Evolutionary conservation across 306 rosid species (phyloP), one percentile per base, ranked within the genome.

Genomic region (Cyamopsis tetragonoloba): DNA sequence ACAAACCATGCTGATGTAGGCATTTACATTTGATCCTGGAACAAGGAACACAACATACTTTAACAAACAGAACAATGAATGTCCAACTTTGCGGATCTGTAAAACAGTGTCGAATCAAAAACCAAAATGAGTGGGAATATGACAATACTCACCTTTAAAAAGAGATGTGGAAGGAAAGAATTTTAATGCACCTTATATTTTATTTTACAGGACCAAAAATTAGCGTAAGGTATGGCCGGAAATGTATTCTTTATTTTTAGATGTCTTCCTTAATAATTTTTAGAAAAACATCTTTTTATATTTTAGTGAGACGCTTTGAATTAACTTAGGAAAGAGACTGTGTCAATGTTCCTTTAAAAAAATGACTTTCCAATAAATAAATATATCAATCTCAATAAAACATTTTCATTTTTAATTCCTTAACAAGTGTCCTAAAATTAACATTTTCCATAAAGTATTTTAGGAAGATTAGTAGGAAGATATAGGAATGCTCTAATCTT

Each of bases 21-120:
- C 58, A 53, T n/a, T 93, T 24, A 93, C 99, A 63, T 93, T 93
- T 73, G 97, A 81, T 41, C 90, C 99, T 93, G 92, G 43, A 80
- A 79, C 81, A 80, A 68, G 77, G 18, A 43, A 37, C 30, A 38
- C 6, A 46, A 6, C 11, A 57, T 38, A 59, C 49, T 66, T 42
- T 3, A 37, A 68, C 65, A 4, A 35, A 3, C 32, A 55, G 74
- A 24, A 77, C 18, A 61, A 13, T 42, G 31, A 50, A 12, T n/a
- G 44, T 11, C 12, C 10, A 50, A 43, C 61, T 59, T 32, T 26
- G 56, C 42, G 49, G 24, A 80, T 43, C 22, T 44, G 76, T 47
- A 46, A 54, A 66, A 43, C 62, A 66, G 34, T 69, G 43, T 31
- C 3, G 37, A 41, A 67, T 30, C 42, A 32, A 48, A 73, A 32